Percentiles rank a stretch among this genome's conserved stretches.
These are phyloP conservation scores for Solanum sejunctum DNA, from an alignment of 257 asterid genomes.

Conservation along the genomic window DNA sequence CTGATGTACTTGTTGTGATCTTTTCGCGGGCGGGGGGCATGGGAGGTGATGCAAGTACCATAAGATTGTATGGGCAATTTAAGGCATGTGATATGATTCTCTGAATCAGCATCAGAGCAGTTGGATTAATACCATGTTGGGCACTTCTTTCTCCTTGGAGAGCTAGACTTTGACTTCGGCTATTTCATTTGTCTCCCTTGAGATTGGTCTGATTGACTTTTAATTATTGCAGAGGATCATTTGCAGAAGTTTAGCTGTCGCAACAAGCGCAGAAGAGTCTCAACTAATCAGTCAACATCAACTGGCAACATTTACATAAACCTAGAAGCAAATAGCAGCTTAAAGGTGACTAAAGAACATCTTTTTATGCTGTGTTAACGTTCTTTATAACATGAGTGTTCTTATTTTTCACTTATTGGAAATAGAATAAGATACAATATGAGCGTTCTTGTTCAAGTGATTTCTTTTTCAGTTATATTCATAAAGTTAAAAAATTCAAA, in stretches of 20 bases:
- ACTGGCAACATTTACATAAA: constrained; percentile 41
- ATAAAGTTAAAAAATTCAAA: not conserved
- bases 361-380: not conserved
- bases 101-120: not conserved
- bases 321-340: constrained; percentile 49
- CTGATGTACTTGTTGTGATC: not conserved
- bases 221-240: constrained; percentile 43
- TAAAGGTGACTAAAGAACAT: constrained; percentile 26
- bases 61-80: not conserved
- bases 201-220: not conserved
- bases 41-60: not conserved
- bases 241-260: constrained; percentile 10
- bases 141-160: not conserved
- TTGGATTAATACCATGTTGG: not conserved
- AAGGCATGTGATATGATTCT: not conserved
- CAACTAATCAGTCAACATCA: constrained; percentile 32
- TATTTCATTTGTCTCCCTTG: not conserved
- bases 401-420: not conserved
- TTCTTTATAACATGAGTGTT: not conserved
- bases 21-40: not conserved
- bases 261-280: constrained; percentile 44
- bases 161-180: not conserved
- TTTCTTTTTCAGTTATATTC: not conserved
- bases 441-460: not conserved
- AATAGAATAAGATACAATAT: not conserved